phyloP scores from a whole-genome alignment of 441 rosid species.

The Erodium texanum region DNA sequence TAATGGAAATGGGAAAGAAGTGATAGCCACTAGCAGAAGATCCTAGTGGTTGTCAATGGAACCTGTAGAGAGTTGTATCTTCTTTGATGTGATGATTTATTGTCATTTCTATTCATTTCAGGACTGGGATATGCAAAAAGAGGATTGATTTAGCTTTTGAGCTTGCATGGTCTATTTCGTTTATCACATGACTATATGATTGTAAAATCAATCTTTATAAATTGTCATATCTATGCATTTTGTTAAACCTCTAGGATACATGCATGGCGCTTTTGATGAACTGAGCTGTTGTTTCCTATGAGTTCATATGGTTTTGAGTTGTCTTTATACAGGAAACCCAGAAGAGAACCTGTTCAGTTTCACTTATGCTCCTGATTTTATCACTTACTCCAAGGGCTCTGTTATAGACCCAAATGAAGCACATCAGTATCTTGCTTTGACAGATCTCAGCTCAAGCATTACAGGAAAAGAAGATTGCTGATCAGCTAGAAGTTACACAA shows the following conservation, averaged over 20 bases:
- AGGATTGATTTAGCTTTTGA: background rate
- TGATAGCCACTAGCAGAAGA: background rate
- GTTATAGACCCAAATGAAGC: constrained; percentile 68
- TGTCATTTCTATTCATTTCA: background rate
- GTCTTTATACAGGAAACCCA: constrained; percentile 41
- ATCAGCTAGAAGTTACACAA: constrained; percentile 27
- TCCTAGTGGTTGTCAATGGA: background rate
- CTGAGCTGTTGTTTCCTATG: background rate
- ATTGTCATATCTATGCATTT: background rate
- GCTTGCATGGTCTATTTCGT: background rate
- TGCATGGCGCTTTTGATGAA: background rate
- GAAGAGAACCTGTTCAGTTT: constrained; percentile 49
- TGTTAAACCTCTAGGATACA: background rate
- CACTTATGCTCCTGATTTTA: constrained; percentile 85
- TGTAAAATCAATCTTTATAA: background rate
- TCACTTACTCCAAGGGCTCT: constrained; percentile 70
- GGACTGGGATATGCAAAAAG: background rate
- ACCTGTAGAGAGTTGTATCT: background rate
- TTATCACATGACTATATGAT: background rate
- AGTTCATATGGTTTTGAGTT: background rate
- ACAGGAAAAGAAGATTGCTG: constrained; percentile 19
- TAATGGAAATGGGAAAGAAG: constrained; percentile 1
- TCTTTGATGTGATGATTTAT: background rate
- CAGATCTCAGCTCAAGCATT: constrained; percentile 14
- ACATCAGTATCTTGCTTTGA: constrained; percentile 33